Conservation (phyloP, 352 stramenopile genomes). For the Phytopythium kandeliae region DNA sequence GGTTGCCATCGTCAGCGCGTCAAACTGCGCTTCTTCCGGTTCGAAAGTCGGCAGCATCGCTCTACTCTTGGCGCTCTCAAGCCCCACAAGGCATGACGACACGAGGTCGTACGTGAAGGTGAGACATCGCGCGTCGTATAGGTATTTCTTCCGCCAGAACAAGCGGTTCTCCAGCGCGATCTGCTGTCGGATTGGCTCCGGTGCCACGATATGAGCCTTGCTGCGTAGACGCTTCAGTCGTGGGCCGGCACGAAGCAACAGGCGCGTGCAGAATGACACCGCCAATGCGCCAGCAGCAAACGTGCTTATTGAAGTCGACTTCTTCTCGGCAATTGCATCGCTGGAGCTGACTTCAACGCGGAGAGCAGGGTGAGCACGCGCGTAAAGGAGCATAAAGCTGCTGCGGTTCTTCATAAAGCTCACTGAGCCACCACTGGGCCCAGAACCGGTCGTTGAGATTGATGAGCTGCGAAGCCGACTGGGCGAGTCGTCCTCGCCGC, state of each 20-base stretch:
- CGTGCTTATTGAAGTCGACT: conserved; percentile 9
- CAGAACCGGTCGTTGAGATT: conserved; percentile 1
- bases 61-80: conserved; percentile 31
- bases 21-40: conserved; percentile 53
- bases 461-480: conserved; percentile 16
- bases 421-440: conserved; percentile 11
- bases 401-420: conserved; percentile 75
- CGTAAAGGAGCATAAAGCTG: conserved; percentile 88
- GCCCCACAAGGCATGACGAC: conserved; percentile 42
- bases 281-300: conserved; percentile 24
- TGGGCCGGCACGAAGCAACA: conserved; percentile 21
- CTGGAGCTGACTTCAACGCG: conserved; percentile 7
- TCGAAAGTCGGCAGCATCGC: conserved; percentile 48
- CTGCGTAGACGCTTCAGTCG: conserved; percentile 42
- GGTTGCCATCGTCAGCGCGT: conserved; percentile 73
- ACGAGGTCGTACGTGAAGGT: conserved; percentile 80
- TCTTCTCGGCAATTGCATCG: background rate
- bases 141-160: conserved; percentile 85
- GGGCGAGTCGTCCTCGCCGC: conserved; percentile 32
- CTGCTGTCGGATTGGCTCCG: conserved; percentile 62
- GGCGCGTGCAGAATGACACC: conserved; percentile 30
- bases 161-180: conserved; percentile 81
- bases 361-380: conserved; percentile 43
- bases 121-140: conserved; percentile 68
- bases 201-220: conserved; percentile 48